A percentile compares a stretch with the other conserved stretches of the same genome.
Evolutionary conservation across 495 filamentous ascomycete genomes (phyloP).

Genomic region (Aspergillus homomorphus): DNA sequence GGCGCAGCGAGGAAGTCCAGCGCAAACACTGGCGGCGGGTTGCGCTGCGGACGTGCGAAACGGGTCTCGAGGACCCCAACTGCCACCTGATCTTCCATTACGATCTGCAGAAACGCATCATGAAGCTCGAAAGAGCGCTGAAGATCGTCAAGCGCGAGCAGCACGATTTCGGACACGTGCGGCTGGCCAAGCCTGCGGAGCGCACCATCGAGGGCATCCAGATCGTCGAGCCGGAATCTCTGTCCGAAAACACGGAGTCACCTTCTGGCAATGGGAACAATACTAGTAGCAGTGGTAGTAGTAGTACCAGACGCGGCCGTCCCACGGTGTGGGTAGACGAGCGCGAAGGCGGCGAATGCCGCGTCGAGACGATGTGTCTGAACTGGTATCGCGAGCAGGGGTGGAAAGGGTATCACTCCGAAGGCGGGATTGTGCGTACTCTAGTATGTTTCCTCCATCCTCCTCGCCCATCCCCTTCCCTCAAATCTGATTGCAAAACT

Average conservation of each 20-base stretch:
- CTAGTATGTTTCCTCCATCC: slow-evolving; percentile 41
- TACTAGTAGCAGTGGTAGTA: slow-evolving; percentile 2
- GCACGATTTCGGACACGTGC: slow-evolving; percentile 88
- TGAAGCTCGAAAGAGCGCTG: slow-evolving; percentile 81
- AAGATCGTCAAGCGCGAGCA: slow-evolving; percentile 82
- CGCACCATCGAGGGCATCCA: slow-evolving; percentile 73
- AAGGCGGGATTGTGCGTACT: slow-evolving; percentile 86
- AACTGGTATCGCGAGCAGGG: slow-evolving; percentile 76
- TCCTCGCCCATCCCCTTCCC: background rate
- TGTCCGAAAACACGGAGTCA: background rate
- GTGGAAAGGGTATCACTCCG: slow-evolving; percentile 92
- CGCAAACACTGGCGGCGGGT: slow-evolving; percentile 82
- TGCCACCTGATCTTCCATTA: slow-evolving; percentile 92
- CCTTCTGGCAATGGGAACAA: background rate
- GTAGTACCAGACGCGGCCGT: slow-evolving; percentile 48
- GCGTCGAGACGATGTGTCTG: slow-evolving; percentile 91
- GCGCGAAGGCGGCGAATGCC: slow-evolving; percentile 64
- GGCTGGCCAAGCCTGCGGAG: slow-evolving; percentile 69
- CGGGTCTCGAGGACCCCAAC: slow-evolving; percentile 78
- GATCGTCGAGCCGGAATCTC: slow-evolving; percentile 45
- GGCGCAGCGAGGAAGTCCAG: slow-evolving; percentile 56
- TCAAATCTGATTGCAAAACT: too few relatives aligned
- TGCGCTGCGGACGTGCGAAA: slow-evolving; percentile 80
- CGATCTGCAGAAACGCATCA: slow-evolving; percentile 87
- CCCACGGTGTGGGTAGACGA: slow-evolving; percentile 90